Base-by-base conservation (phyloP, 257 asterid species). In the Scutellaria baicalensis region DNA sequence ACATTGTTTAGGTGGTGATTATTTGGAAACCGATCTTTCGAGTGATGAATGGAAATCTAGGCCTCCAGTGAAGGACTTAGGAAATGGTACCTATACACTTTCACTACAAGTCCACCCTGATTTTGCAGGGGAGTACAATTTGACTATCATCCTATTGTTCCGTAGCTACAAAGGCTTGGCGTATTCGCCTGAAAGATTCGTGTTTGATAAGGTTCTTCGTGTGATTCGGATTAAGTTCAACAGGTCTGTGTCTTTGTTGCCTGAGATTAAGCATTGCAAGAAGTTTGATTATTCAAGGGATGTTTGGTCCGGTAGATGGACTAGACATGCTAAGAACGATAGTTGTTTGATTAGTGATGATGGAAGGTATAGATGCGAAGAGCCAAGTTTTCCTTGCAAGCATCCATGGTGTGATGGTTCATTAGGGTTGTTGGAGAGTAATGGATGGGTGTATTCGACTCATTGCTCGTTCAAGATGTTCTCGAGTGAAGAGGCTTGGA, bases 251-350 rank as follows among this genome's bases (percentile, higher is more conserved):
- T 77, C 85, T 23, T 65, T 33, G 16, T 66, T 84, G 54, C 84
- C 80, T 0, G 88, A 78, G 44, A 77, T 91, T 13, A 77, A 71
- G 6, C 92, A 76, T 14, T 94, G 99, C 73, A 36, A 42, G 60
- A 75, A 71, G 57, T 51, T 67, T 33, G 99, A 91, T 84, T 83
- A 82, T 60, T 23, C 6, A 3, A 84, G 72, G 75, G 85, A 84
- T 58, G 84, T 82, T 5, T 94, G 99, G 99, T 85, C 96, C 0
- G 97, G 99, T 2, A 74, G 97, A 43, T 94, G 97, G 97, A 91
- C 97, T 36, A 84, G 97, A 1, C 96, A 84, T 55, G 95, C 82
- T 40, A 82, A 77, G 77, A 89, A 94, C 20, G 87, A 85, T 27
- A 80, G 72, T 2, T 94, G 99, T 52, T 27, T 59, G 40, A 89